These are phyloP conservation scores for Coniochaeta sp. DNA, from an alignment of 2,329 filamentous ascomycete species.

Conservation along the genomic window DNA sequence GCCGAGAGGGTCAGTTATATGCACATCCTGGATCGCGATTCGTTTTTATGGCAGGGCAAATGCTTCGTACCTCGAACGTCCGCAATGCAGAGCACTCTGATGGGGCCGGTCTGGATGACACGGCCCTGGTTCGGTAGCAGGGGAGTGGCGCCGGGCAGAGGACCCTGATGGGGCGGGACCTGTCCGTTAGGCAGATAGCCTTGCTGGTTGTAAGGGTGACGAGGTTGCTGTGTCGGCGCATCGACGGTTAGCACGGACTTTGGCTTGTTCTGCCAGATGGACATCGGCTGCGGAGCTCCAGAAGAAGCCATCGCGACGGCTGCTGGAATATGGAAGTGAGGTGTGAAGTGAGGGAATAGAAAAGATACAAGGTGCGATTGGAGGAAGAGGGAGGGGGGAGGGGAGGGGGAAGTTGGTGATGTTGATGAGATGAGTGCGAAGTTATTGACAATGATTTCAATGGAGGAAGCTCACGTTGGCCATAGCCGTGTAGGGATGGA, in stretches of 20 bases:
- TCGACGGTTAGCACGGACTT: slow-evolving; percentile 7
- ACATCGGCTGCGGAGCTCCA: background rate
- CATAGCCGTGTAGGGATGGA: slow-evolving; percentile 2
- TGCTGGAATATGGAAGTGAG: background rate
- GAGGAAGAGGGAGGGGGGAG: too few species aligned
- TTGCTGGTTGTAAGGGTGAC: slow-evolving; percentile 37
- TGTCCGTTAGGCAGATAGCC: slow-evolving; percentile 60
- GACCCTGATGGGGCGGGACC: slow-evolving; percentile 31
- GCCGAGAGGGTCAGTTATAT: slow-evolving; percentile 5
- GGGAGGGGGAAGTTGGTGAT: too few species aligned
- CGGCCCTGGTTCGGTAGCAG: slow-evolving; percentile 62
- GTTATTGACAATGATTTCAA: background rate
- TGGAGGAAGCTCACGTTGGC: background rate
- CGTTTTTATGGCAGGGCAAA: background rate
- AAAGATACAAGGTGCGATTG: background rate
- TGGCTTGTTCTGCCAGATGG: background rate
- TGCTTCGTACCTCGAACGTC: slow-evolving; percentile 58
- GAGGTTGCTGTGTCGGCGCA: slow-evolving; percentile 19
- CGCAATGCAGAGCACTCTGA: slow-evolving; percentile 62
- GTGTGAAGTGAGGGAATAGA: background rate
- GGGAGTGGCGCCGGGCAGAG: slow-evolving; percentile 53
- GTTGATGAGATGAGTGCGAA: background rate
- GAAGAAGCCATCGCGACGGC: slow-evolving; percentile 1
- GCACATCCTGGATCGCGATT: background rate
- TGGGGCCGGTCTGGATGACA: slow-evolving; percentile 57